Percentiles rank a stretch among this genome's conserved stretches.
phyloP scores from a whole-genome alignment of 768 basidiomycete genomes.

The Suillus brevipes region DNA sequence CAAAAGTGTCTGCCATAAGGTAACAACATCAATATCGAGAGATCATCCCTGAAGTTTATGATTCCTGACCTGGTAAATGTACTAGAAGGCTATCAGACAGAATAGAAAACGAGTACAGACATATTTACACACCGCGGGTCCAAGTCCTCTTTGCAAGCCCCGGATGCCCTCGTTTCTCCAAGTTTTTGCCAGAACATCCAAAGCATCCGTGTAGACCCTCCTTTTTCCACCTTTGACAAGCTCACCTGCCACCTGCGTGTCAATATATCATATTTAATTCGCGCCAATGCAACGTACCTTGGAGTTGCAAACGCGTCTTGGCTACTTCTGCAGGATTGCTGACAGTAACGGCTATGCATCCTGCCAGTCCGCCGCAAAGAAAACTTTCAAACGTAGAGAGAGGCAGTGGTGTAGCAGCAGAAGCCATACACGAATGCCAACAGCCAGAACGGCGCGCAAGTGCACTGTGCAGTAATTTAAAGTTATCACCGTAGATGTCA shows the following conservation, averaged over 20 bases:
- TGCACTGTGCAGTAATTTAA: not conserved
- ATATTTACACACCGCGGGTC: slow-evolving; percentile 68
- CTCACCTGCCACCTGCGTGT: slow-evolving; percentile 46
- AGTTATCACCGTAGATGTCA: not conserved
- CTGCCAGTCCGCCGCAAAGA: slow-evolving; percentile 86
- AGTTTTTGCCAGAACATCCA: slow-evolving; percentile 87
- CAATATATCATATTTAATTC: not conserved
- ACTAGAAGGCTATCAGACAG: slow-evolving; percentile 46
- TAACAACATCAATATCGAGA: not conserved
- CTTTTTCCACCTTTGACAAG: slow-evolving; percentile 68
- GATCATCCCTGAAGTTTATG: no score
- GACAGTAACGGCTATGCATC: slow-evolving; percentile 84
- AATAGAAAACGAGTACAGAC: slow-evolving; percentile 13
- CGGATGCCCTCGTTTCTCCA: slow-evolving; percentile 86
- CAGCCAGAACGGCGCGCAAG: not conserved
- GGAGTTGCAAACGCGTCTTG: slow-evolving; percentile 94
- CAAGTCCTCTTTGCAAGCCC: slow-evolving; percentile 91
- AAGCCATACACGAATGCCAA: not conserved
- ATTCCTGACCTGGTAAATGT: slow-evolving; percentile 80
- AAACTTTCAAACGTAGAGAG: slow-evolving; percentile 81
- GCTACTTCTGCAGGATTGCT: slow-evolving; percentile 76
- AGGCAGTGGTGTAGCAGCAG: slow-evolving; percentile 25
- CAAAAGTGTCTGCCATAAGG: slow-evolving; percentile 65
- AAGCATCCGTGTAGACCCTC: slow-evolving; percentile 83
- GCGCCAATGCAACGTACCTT: slow-evolving; percentile 40